phyloP scores from a whole-genome alignment of 2,329 filamentous ascomycete species.

The Colletotrichum salicis region DNA sequence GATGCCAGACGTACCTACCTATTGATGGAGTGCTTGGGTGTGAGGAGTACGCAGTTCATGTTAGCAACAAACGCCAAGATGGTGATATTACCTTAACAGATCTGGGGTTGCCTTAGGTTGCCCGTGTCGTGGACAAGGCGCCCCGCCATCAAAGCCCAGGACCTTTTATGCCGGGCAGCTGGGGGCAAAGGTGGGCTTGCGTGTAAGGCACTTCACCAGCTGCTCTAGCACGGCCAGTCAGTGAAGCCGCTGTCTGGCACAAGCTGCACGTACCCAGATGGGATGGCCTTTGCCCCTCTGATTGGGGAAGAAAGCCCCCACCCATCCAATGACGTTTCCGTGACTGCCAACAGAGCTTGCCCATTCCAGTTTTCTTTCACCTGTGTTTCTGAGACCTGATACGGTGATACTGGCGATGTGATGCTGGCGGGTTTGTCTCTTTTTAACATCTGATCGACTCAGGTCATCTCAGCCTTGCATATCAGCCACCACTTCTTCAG shows the following conservation, averaged over 20 bases:
- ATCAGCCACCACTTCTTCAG: neutral
- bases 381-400: neutral
- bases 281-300: neutral
- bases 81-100: constrained; percentile 7
- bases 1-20: neutral
- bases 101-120: neutral
- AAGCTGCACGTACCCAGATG: neutral
- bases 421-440: neutral
- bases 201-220: neutral
- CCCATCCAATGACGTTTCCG: constrained; percentile 33
- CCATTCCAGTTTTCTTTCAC: neutral
- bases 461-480: neutral
- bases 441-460: neutral
- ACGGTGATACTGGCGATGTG: neutral
- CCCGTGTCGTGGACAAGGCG: neutral
- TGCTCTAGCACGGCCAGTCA: neutral
- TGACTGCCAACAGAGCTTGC: constrained; percentile 27
- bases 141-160: constrained; percentile 14
- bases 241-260: neutral
- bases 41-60: neutral
- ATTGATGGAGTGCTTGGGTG: constrained; percentile 1
- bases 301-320: constrained; percentile 19
- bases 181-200: neutral
- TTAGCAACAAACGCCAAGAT: rapidly evolving
- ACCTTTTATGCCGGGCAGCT: constrained; percentile 22